Evolutionary conservation across 2,329 filamentous ascomycete species (phyloP), one percentile per base, ranked within the genome.

Genomic region (Trichoderma citrinoviride): DNA sequence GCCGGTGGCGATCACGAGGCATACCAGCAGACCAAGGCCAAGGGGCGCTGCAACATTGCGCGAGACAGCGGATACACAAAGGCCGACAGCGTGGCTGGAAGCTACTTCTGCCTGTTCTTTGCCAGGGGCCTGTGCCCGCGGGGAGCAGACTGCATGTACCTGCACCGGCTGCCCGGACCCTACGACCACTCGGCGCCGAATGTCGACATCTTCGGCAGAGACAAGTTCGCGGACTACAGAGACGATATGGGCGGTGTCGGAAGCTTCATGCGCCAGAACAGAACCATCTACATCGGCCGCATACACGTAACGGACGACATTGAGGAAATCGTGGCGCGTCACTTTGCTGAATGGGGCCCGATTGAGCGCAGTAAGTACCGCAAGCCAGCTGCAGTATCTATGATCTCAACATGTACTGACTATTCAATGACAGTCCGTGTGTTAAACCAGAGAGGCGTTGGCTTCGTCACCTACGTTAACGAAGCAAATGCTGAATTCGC

Each of bases 221-320:
- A 97, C 82, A 97, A 96, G 80, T 91, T 92, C 73, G 90, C 86
- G 68, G 94, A 97, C 74, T 98, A 97, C 78, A 83, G 93, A 72
- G 94, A 98, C 75, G 94, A 98, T 76, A 98, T 99, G 95, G 93
- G 94, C 61, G 96, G 96, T 69, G 93, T 97, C 2, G 95, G 95
- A 27, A 92, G 87, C 67, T 99, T 99, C 74, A 90, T 93, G 87
- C 85, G 95, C 23, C 91, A 96, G 73, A 99, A 99, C 75, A 85
- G 95, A 37, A 99, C 95, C 1, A 82, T 99, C 6, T 99, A 99
- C 72, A 87, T 97, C 0, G 95, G 95, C 5, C 84, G 93, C 54
- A 97, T 99, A 76, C 92, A 97, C 76, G 94, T 97, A 41, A 94
- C 90, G 14, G 95, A 98, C 76, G 94, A 98, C 73, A 97, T 98